These are phyloP conservation scores for Annulohypoxylon bovei DNA, from an alignment of 495 filamentous ascomycete genomes.

Conservation along the genomic window DNA sequence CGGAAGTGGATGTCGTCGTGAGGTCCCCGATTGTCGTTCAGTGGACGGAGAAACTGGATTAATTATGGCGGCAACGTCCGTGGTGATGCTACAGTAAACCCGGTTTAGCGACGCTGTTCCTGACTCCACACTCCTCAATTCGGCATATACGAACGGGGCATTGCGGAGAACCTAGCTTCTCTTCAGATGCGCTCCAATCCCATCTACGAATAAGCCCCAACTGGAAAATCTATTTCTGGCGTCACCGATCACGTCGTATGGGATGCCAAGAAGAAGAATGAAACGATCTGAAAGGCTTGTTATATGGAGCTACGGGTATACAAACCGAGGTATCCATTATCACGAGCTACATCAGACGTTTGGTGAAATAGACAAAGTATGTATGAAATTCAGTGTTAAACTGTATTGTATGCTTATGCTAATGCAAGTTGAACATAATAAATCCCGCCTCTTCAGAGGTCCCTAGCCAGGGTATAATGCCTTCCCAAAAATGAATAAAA, in stretches of 20 bases:
- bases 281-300: not conserved
- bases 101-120: slow-evolving; percentile 2
- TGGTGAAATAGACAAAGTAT: not conserved
- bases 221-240: slow-evolving; percentile 1
- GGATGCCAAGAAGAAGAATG: not conserved
- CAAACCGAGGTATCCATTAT: not conserved
- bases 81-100: slow-evolving; percentile 32
- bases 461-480: not conserved
- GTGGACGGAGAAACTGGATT: slow-evolving; percentile 25
- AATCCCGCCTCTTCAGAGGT: not conserved
- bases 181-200: slow-evolving; percentile 40
- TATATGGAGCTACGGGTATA: not conserved
- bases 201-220: slow-evolving; percentile 4
- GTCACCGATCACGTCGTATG: not conserved
- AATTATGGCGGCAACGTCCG: slow-evolving; percentile 8
- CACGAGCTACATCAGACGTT: not conserved
- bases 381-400: not conserved
- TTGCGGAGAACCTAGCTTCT: slow-evolving; percentile 48
- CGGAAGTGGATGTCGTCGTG: not conserved
- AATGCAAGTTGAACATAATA: not conserved
- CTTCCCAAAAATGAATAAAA: not conserved
- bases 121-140: slow-evolving; percentile 10
- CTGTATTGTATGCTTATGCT: not conserved
- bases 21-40: not conserved
- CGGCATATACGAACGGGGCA: slow-evolving; percentile 13